Base-by-base conservation (phyloP, 108 stramenopile species). In the Conticribra weissflogii region DNA sequence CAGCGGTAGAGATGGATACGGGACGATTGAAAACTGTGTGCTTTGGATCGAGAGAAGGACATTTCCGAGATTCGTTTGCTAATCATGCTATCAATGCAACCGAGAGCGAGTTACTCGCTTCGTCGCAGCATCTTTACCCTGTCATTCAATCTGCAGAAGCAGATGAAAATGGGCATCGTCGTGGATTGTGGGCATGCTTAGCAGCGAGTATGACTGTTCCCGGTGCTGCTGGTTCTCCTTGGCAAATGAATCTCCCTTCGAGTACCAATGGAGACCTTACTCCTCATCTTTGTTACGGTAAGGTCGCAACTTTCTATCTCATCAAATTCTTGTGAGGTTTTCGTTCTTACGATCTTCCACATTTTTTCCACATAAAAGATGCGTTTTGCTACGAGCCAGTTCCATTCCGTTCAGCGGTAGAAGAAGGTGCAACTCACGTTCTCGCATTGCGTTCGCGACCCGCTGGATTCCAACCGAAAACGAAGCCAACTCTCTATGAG, bases 331-430 rank as follows among this genome's bases (percentile, higher is more conserved):
- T n/a, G n/a, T n/a, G n/a, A n/a, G n/a, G n/a, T 12, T 41, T 12
- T 41, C 36, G 5, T 9, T 41, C 8, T 41, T 41, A 9, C 36
- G 5, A 41, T 12, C 5, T 41, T 12, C 12, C 36, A 41, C 12
- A 41, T 41, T 41, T 41, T 12, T 41, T 9, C 36, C 36, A 41
- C 36, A 41, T 12, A 41, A 41, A 41, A 41, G 36, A 93, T 82
- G 89, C 92, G 24, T 93, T 93, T 76, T 88, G 87, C 57, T 90
- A 87, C 57, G 92, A 93, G 60, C 88, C 92, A 2, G 61, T 93
- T 32, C 92, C 92, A 7, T 90, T 82, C 47, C 74, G 92, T 46
- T 85, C 86, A 29, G 88, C 92, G 17, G 89, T 93, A 1, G 84
- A 82, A 34, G 91, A 92, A 70, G 88, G 88, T 29, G 87, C 87